phyloP scores from a whole-genome alignment of 2,329 filamentous ascomycete species.

The Ceratocystis ficicola region DNA sequence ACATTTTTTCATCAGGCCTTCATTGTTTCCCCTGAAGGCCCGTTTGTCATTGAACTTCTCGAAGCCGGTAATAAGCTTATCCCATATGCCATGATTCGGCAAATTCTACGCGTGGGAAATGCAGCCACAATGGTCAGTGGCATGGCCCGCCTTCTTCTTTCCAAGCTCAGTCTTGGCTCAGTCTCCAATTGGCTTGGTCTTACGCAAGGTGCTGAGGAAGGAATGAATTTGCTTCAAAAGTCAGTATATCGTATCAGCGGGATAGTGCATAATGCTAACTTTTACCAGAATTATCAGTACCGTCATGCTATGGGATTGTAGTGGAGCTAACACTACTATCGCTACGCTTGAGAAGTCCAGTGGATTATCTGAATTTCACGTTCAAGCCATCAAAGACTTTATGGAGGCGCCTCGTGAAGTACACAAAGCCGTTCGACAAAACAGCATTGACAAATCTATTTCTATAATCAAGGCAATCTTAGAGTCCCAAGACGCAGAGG shows the following conservation, averaged over 20 bases:
- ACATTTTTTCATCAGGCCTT: slow-evolving; percentile 64
- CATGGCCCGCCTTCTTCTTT: slow-evolving; percentile 58
- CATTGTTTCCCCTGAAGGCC: slow-evolving; percentile 61
- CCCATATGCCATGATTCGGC: slow-evolving; percentile 58
- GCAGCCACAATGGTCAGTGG: slow-evolving; percentile 70
- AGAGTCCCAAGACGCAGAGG: slow-evolving; percentile 37
- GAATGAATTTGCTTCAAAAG: slow-evolving; percentile 66
- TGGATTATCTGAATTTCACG: slow-evolving; percentile 42
- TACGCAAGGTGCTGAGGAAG: slow-evolving; percentile 58
- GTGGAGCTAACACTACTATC: slow-evolving; percentile 54
- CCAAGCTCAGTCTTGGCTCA: slow-evolving; percentile 63
- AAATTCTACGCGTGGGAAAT: slow-evolving; percentile 65
- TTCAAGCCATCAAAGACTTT: slow-evolving; percentile 49
- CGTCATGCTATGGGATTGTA: slow-evolving; percentile 59
- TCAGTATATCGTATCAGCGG: slow-evolving; percentile 23
- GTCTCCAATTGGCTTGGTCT: slow-evolving; percentile 70
- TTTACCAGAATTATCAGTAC: slow-evolving; percentile 54
- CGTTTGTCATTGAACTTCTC: slow-evolving; percentile 57
- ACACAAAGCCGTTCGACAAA: slow-evolving; percentile 47
- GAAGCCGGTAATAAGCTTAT: slow-evolving; percentile 58
- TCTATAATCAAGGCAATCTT: slow-evolving; percentile 60
- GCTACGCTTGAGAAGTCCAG: slow-evolving; percentile 53
- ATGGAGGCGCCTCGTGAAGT: slow-evolving; percentile 40
- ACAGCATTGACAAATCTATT: slow-evolving; percentile 38
- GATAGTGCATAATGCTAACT: slow-evolving; percentile 18